Base-by-base conservation (phyloP, 148 eudicot genomes). In the Vaccinium macrocarpon region DNA sequence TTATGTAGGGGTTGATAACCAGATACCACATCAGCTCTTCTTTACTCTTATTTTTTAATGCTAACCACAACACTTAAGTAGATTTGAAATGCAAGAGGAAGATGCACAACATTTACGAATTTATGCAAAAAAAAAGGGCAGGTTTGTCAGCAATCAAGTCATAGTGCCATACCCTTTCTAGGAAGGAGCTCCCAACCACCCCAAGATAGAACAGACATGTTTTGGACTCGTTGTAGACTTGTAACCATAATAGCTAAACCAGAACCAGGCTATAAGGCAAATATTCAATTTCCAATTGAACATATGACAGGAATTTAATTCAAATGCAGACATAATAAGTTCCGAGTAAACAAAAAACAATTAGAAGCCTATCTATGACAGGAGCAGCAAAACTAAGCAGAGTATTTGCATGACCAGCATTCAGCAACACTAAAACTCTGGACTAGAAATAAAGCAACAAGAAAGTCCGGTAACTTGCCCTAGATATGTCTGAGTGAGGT, bases 401-500 rank as follows among this genome's bases (percentile, higher is more conserved):
- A 72, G 50, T 14, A 72, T 23, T 50, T 50, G 50, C 52, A 72
- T 18, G 76, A 27, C 29, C 12, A 64, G n/a, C n/a, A n/a, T n/a
- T n/a, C n/a, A n/a, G 73, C 11, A 66, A 66, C 48, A 79, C 16
- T 2, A 48, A 66, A 80, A 25, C 64, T 13, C 15, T 35, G 59
- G 56, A 83, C 5, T 38, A 72, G 15, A 25, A 72, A 82, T 53
- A 55, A 82, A 56, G 71, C 29, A 35, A 57, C 61, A 5, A 11
- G 68, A 21, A 81, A 75, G 80, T 72, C 66, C 23, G 29, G 84
- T 71, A 64, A 85, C 88, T 90, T 91, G 88, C 98, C 98, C 95
- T 18, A 94, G 94, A 85, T 90, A 94, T 80, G 84, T 89, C 86
- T 88, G 85, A 3, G 93, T 88, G 18, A 91, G 88, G 87, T 93